Evolutionary conservation across 1,284 basidiomycete genomes (phyloP).

Genomic region (Leccinum pachyderme): DNA sequence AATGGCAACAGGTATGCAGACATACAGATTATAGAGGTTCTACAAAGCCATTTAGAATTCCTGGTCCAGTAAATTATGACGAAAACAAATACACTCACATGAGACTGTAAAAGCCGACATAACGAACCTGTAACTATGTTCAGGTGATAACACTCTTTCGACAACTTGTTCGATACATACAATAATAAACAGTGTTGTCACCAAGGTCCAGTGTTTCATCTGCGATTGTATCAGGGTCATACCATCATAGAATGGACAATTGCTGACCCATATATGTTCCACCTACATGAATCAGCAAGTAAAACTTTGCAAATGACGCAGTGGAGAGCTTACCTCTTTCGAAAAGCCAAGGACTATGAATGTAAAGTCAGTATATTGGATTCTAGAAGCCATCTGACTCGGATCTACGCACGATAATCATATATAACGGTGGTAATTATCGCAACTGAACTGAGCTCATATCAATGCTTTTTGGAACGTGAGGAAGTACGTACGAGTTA

Average conservation of each 20-base stretch:
- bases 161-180: not conserved
- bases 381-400: not conserved
- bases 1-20: not conserved
- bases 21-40: not conserved
- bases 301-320: not conserved
- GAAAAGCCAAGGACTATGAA: not conserved
- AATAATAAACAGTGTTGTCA: not conserved
- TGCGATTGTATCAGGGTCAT: not conserved
- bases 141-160: not conserved
- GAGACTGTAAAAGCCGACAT: not conserved
- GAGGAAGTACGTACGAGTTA: not conserved
- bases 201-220: not conserved
- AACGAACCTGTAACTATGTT: not conserved
- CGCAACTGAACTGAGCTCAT: not conserved
- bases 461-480: not conserved
- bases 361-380: not conserved
- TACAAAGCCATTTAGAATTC: not conserved
- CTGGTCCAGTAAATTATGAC: not conserved
- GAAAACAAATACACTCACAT: not conserved
- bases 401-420: not conserved
- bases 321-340: not conserved
- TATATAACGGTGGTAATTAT: not conserved
- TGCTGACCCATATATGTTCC: not conserved
- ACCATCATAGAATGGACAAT: not conserved
- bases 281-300: not conserved